Percentiles rank a stretch among this genome's conserved stretches.
Evolutionary conservation across 2,329 filamentous ascomycete species (phyloP).

Genomic region (Nemania bipapillata): DNA sequence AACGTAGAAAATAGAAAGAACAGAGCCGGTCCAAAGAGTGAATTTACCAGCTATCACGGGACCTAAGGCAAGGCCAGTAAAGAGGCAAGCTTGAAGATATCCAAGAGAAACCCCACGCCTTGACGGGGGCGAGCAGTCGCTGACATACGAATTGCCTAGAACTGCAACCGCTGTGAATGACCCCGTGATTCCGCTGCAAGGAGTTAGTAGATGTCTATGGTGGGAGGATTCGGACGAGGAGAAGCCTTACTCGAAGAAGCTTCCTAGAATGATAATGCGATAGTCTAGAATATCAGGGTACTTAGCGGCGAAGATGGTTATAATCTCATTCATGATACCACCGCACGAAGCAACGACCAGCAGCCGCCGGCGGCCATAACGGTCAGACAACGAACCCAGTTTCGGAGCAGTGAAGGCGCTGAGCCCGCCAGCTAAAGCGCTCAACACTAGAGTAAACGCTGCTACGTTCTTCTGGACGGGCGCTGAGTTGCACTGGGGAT

Average conservation of each 20-base stretch:
- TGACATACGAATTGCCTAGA: slow-evolving; percentile 84
- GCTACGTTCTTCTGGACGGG: slow-evolving; percentile 82
- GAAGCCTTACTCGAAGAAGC: slow-evolving; percentile 69
- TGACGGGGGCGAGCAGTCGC: slow-evolving; percentile 85
- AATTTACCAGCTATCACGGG: slow-evolving; percentile 84
- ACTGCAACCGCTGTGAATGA: slow-evolving; percentile 86
- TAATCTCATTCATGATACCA: slow-evolving; percentile 76
- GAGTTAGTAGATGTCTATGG: slow-evolving; percentile 7
- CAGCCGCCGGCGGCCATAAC: slow-evolving; percentile 80
- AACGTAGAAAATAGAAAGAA: slow-evolving; percentile 87
- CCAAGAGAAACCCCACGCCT: slow-evolving; percentile 85
- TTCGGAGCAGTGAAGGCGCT: slow-evolving; percentile 85
- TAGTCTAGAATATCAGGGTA: slow-evolving; percentile 79
- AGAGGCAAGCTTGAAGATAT: slow-evolving; percentile 89
- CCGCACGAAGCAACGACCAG: slow-evolving; percentile 79
- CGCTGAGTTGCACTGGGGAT: slow-evolving; percentile 81
- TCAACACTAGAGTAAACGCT: slow-evolving; percentile 80
- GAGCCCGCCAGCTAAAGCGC: slow-evolving; percentile 77
- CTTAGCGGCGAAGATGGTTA: slow-evolving; percentile 81
- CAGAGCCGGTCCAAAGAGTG: slow-evolving; percentile 77
- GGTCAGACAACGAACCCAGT: slow-evolving; percentile 85
- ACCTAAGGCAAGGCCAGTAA: slow-evolving; percentile 86
- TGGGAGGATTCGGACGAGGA: background rate
- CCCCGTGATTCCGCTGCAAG: slow-evolving; percentile 73
- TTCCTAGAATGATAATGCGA: slow-evolving; percentile 80